A percentile compares a stretch with the other conserved stretches of the same genome.
phyloP scores from a whole-genome alignment of 129 eudicot species.

The Apium graveolens region DNA sequence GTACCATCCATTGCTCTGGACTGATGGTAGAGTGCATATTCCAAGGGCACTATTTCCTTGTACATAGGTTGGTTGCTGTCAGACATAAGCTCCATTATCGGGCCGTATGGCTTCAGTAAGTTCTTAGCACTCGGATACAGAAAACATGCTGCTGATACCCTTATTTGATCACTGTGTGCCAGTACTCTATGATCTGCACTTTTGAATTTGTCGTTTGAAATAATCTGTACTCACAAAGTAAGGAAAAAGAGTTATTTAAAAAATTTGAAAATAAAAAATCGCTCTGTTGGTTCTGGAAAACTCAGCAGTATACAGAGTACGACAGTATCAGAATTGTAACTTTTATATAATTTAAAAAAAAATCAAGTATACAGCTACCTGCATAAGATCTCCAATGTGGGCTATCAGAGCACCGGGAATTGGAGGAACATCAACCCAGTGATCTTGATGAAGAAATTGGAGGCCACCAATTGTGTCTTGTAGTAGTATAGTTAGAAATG shows the following conservation, averaged over 20 bases:
- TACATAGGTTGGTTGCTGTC: conserved; percentile 32
- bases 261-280: no score
- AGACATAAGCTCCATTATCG: conserved; percentile 32
- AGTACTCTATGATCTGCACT: conserved; percentile 36
- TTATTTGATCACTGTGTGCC: conserved; percentile 21
- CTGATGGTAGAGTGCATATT: conserved; percentile 25
- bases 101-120: conserved; percentile 22
- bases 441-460: conserved; percentile 15
- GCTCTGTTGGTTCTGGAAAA: neutral
- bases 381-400: conserved; percentile 14
- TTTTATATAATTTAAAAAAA: no score
- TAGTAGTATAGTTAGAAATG: conserved; percentile 5
- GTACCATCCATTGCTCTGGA: conserved; percentile 36
- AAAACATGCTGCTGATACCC: conserved; percentile 48
- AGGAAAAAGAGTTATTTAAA: neutral
- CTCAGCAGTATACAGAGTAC: neutral
- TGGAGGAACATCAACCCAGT: conserved; percentile 11
- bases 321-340: neutral
- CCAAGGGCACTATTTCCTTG: conserved; percentile 30
- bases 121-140: conserved; percentile 28
- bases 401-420: conserved; percentile 12
- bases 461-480: conserved; percentile 14
- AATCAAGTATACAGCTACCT: conserved; percentile 1
- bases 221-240: conserved; percentile 21
- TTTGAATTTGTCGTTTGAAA: conserved; percentile 44